Evolutionary conservation across 108 stramenopile species (phyloP).

Genomic region (Skeletonema menzelii): DNA sequence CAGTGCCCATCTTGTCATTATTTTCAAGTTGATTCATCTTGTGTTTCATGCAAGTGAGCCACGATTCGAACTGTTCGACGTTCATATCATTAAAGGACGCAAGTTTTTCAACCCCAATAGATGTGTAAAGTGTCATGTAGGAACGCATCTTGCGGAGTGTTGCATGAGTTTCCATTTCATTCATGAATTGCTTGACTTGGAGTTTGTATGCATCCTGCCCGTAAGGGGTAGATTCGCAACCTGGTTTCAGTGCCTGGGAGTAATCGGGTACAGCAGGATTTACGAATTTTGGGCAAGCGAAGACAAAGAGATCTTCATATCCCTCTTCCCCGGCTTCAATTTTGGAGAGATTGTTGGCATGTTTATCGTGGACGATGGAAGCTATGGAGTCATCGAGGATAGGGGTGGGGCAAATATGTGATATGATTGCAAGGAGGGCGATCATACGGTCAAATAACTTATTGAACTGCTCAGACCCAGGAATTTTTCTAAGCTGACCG

Average conservation of each 20-base stretch:
- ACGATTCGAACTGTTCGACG: constrained; percentile 48
- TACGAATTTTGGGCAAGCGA: constrained; percentile 94
- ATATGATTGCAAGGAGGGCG: constrained; percentile 82
- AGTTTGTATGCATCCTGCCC: constrained; percentile 74
- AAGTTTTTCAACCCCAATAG: constrained; percentile 88
- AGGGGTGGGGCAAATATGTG: constrained; percentile 64
- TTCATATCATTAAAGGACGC: constrained; percentile 83
- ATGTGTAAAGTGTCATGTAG: constrained; percentile 97
- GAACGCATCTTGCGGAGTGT: constrained; percentile 80
- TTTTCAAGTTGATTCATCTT: constrained; percentile 75
- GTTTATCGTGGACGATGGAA: constrained; percentile 82
- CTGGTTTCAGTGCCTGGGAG: constrained; percentile 30
- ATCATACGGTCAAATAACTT: constrained; percentile 90
- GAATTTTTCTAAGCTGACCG: constrained; percentile 74
- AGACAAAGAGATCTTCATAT: constrained; percentile 85
- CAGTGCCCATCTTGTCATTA: constrained; percentile 40
- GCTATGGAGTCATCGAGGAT: constrained; percentile 80
- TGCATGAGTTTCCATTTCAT: constrained; percentile 78
- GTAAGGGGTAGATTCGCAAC: constrained; percentile 32
- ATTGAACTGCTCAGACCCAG: constrained; percentile 78
- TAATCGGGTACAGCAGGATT: constrained; percentile 83
- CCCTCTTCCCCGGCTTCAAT: constrained; percentile 81
- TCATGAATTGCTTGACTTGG: constrained; percentile 83
- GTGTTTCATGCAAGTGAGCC: constrained; percentile 69
- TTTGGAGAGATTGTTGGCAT: constrained; percentile 80